Conservation (phyloP, 2,329 filamentous ascomycete species). For the Beauveria scarabaeidicola region DNA sequence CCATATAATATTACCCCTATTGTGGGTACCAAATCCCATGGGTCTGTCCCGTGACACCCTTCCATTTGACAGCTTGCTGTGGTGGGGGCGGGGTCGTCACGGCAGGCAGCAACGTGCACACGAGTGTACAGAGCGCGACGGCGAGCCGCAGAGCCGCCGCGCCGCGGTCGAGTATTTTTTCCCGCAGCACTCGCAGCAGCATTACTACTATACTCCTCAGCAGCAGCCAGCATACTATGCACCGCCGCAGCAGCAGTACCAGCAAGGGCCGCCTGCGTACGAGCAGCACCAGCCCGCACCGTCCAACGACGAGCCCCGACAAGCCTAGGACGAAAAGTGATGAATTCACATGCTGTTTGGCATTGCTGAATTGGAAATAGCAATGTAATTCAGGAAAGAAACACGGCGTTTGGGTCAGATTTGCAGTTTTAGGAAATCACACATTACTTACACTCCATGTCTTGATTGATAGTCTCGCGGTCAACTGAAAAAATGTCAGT, state of each 20-base stretch:
- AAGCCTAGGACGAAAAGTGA: conserved; percentile 1
- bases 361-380: not conserved
- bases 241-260: not conserved
- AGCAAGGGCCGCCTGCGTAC: not conserved
- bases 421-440: not conserved
- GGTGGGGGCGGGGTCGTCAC: conserved; percentile 4
- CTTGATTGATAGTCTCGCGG: not conserved
- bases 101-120: conserved; percentile 2
- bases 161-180: not conserved
- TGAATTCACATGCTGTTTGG: not conserved
- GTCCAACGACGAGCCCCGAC: not conserved
- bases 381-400: not conserved
- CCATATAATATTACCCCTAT: too few relatives aligned
- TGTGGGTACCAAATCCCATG: too few relatives aligned
- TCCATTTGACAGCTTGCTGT: too few relatives aligned
- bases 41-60: too few relatives aligned
- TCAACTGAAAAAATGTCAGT: not conserved
- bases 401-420: not conserved
- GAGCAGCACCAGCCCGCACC: not conserved
- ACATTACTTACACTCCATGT: not conserved
- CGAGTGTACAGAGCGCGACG: conserved; percentile 16
- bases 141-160: conserved; percentile 5
- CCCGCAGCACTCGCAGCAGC: not conserved
- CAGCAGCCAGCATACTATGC: not conserved
- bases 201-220: not conserved